These are phyloP conservation scores for Trichoderma reesei DNA, from an alignment of 495 filamentous ascomycete genomes.

Conservation along the genomic window DNA sequence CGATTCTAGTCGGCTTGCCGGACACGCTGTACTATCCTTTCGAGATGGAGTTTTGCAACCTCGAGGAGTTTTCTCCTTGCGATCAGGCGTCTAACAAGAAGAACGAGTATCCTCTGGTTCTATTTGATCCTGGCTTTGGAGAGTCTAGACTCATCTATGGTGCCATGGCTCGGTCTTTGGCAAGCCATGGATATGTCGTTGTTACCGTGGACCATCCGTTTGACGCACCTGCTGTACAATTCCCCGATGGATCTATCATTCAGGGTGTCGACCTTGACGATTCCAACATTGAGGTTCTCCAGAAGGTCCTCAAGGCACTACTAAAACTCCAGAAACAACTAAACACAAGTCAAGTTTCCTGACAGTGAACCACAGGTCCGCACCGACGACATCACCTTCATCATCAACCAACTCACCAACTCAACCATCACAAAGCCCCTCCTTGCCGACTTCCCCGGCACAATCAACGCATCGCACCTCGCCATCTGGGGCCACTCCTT, in stretches of 20 bases:
- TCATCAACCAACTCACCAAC: background rate
- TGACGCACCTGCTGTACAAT: background rate
- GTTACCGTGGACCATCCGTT: background rate
- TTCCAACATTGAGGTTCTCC: background rate
- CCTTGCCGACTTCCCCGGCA: background rate
- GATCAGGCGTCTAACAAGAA: background rate
- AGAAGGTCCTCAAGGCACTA: background rate
- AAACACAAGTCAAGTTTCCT: background rate
- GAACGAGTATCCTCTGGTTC: background rate
- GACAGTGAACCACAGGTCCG: background rate
- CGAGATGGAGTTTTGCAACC: background rate
- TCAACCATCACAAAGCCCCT: background rate
- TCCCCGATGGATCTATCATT: background rate
- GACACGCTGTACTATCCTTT: background rate
- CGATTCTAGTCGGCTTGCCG: background rate
- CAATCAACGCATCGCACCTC: background rate
- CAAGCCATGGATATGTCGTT: background rate
- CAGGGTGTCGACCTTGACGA: background rate
- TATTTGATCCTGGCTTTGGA: background rate
- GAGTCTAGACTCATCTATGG: background rate
- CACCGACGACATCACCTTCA: background rate
- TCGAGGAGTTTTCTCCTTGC: background rate
- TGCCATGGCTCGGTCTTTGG: background rate
- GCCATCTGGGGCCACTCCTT: conserved; percentile 1
- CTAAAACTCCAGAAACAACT: background rate